Evolutionary conservation across 768 basidiomycete genomes (phyloP).

Genomic region (Amanita pallidorosea): DNA sequence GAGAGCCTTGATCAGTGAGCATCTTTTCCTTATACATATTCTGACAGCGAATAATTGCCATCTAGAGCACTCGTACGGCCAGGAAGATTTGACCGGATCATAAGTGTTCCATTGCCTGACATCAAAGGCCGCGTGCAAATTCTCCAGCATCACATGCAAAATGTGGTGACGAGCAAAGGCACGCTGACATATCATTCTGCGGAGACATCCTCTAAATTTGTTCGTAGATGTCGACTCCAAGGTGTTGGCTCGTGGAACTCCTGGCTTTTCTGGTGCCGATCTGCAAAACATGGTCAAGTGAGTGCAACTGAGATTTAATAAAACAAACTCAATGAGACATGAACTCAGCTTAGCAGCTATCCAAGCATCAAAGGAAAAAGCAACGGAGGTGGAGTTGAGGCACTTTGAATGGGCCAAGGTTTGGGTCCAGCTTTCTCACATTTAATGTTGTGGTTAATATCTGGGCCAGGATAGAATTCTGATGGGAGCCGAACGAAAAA

Average conservation of each 20-base stretch:
- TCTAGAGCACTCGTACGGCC: constrained; percentile 86
- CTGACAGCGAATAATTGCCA: constrained; percentile 5
- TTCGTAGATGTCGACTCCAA: constrained; percentile 68
- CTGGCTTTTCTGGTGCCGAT: constrained; percentile 96
- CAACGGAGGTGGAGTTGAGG: constrained; percentile 54
- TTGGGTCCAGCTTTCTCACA: constrained; percentile 1
- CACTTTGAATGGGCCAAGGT: constrained; percentile 99
- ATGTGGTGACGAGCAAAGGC: constrained; percentile 57
- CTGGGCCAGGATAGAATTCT: constrained; percentile 70
- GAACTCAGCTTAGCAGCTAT: constrained; percentile 73
- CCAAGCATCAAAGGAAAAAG: constrained; percentile 82
- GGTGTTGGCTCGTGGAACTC: constrained; percentile 85
- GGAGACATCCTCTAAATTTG: constrained; percentile 8
- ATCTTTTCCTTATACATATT: constrained; percentile 2
- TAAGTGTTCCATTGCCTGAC: constrained; percentile 92
- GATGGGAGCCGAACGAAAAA: constrained; percentile 94
- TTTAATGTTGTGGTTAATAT: neutral
- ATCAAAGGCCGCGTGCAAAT: constrained; percentile 91
- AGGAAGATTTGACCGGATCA: constrained; percentile 90
- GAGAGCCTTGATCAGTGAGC: constrained; percentile 82
- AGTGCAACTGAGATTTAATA: constrained; percentile 16
- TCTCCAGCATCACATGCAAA: constrained; percentile 81
- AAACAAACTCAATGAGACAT: constrained; percentile 6
- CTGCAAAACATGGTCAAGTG: constrained; percentile 95
- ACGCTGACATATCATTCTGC: constrained; percentile 6